Base-by-base conservation (phyloP, 192 early-diverging fungal genomes). In the Umbelopsis ramanniana region DNA sequence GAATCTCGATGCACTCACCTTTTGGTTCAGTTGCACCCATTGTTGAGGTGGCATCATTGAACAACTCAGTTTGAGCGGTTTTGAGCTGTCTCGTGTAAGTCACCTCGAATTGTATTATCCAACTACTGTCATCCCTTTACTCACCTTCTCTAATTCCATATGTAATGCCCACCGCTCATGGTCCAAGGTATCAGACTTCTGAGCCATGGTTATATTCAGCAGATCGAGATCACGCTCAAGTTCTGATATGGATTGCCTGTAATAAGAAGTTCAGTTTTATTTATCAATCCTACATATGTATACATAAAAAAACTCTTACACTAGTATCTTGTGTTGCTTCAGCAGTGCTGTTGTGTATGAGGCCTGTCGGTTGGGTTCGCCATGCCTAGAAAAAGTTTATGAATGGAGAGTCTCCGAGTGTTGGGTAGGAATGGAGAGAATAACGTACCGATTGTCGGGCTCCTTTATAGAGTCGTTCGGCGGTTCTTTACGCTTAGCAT, bases 141-240 rank as follows among this genome's bases (percentile, higher is more conserved):
- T 54, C 53, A 37, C 57, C 19, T n/a, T 63, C 19, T 63, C 57
- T 12, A 63, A 35, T 63, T 63, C 57, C 29, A 35, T 35, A 63
- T 37, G 57, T 37, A 37, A 22, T 63, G 24, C 57, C 57, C 57
- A 63, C 0, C 57, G 57, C 19, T 63, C 57, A 63, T 63, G 8
- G 17, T 63, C 57, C 7, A 63, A 26, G 17, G 14, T 63, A 17
- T 63, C 57, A 29, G 23, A 29, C 8, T 4, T 33, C 19, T 37
- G 10, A 0, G 26, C 33, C 12, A 37, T 9, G 14, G n/a, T 35
- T 11, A 37, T 11, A 6, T 63, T 15, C 29, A 63, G 57, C 26
- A 35, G 29, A 19, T 63, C 29, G 6, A 63, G 57, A 22, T 63
- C 57, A 6, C 12, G 12, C 33, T 37, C 33, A 17, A 63, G 33